phyloP scores from a whole-genome alignment of 441 rosid species.

The Adansonia grandidieri region DNA sequence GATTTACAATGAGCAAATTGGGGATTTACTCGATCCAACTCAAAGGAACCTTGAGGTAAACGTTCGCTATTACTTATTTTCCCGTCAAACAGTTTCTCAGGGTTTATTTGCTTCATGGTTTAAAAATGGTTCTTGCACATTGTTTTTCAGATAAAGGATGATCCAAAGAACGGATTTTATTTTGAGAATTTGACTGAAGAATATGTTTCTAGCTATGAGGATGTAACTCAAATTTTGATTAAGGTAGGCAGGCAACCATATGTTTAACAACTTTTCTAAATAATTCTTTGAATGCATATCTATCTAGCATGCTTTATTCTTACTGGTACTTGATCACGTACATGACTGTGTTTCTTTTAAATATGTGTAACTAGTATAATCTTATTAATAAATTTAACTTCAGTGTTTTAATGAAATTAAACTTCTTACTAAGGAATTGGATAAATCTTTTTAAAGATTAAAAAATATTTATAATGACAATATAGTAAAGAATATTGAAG shows the following conservation, averaged over 20 bases:
- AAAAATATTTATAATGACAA: not conserved
- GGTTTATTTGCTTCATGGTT: conserved; percentile 12
- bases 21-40: conserved; percentile 85
- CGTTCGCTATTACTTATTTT: not conserved
- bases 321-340: too few species aligned
- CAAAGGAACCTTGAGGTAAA: conserved; percentile 89
- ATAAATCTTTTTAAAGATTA: not conserved
- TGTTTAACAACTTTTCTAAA: not conserved
- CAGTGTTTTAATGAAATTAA: not conserved
- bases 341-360: not conserved
- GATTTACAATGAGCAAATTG: conserved; percentile 85
- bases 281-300: conserved; percentile 3
- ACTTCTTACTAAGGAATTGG: not conserved
- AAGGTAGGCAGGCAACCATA: conserved; percentile 55
- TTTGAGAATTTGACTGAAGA: conserved; percentile 87
- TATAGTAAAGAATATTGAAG: not conserved
- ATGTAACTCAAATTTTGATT: conserved; percentile 74
- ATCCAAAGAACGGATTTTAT: conserved; percentile 69
- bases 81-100: conserved; percentile 17
- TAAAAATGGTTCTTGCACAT: conserved; percentile 24
- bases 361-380: not conserved
- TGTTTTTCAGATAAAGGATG: conserved; percentile 73
- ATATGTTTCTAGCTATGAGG: conserved; percentile 82
- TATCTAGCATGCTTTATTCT: not conserved
- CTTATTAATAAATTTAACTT: not conserved